A percentile compares a stretch with the other conserved stretches of the same genome.
Evolutionary conservation across 352 stramenopile species (phyloP).

Genomic region (Phytophthora chlamydospora): DNA sequence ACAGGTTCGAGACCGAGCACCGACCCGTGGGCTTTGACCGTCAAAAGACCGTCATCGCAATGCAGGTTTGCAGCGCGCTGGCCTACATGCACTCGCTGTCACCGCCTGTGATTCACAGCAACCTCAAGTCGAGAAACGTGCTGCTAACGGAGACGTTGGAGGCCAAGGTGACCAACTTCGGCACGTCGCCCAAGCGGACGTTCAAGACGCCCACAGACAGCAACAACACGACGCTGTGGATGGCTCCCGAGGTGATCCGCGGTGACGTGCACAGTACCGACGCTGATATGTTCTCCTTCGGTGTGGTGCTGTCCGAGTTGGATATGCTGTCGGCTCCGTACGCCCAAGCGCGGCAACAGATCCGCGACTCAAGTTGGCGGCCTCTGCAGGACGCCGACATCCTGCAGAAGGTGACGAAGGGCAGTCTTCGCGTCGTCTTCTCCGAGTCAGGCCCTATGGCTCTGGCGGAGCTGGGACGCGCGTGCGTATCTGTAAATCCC

Average conservation of each 20-base stretch:
- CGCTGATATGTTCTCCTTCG: constrained; percentile 84
- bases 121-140: constrained; percentile 42
- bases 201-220: constrained; percentile 39
- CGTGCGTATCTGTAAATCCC: constrained; percentile 36
- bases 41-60: constrained; percentile 43
- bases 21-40: constrained; percentile 36
- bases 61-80: constrained; percentile 41
- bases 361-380: constrained; percentile 22
- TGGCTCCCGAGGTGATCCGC: constrained; percentile 74
- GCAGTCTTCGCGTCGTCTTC: constrained; percentile 39
- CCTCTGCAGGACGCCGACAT: constrained; percentile 36
- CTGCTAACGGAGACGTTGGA: constrained; percentile 29
- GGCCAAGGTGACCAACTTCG: constrained; percentile 53
- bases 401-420: constrained; percentile 40
- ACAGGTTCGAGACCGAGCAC: constrained; percentile 20
- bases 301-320: constrained; percentile 78
- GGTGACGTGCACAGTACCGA: constrained; percentile 76
- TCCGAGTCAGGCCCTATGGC: constrained; percentile 19
- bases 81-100: constrained; percentile 39
- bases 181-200: constrained; percentile 19
- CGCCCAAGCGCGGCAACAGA: constrained; percentile 15
- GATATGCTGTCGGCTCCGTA: constrained; percentile 49
- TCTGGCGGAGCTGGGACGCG: constrained; percentile 31
- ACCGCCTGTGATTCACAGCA: constrained; percentile 33
- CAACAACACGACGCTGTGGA: constrained; percentile 70